Evolutionary conservation across 805 yeast genomes (phyloP), one percentile per base, ranked within the genome.

Genomic region (Candida lessepsii): DNA sequence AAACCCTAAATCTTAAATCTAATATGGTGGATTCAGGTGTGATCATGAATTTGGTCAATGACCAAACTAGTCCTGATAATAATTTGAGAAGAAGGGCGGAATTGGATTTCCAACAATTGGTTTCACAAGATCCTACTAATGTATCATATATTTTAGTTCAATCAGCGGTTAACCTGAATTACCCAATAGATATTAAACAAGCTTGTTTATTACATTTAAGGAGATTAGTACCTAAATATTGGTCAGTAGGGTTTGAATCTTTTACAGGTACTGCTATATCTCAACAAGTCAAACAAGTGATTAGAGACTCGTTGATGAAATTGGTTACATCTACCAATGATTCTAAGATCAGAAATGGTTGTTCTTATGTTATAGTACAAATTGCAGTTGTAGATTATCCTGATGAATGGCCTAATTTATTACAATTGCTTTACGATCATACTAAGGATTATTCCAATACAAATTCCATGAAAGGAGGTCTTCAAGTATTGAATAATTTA

Each of bases 381-480:
- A 86, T 91, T 11, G 88, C 96, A 0, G 83, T 85, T 2, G 85
- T 81, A 1, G 99, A 91, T 54, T 91, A 78, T 54, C 99, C 99
- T 0, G 98, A 93, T 55, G 95, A 88, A 56, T 91, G 98, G 98
- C 96, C 97, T 0, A 73, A 70, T 16, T 65, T 90, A 34, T 56
- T 86, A 41, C 54, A 61, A 24, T 58, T 58, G 5, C 53, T 87
- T 15, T 80, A 79, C 51, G 54, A 53, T 1, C 57, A 60, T 19
- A 67, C 76, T 25, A 51, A 58, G 8, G 54, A 65, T 8, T 54
- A 57, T 23, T 41, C 45, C 7, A 50, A 66, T 37, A 41, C 44
- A 4, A 52, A 66, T 38, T 60, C 64, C 17, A 53, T 76, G 23
- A 50, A 78, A 21, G 86, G 86, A 13, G 78, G 83, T 0, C 54